A percentile compares a stretch with the other conserved stretches of the same genome.
Conservation (phyloP, 2,329 filamentous ascomycete species). For the Colletotrichum graminicola region DNA sequence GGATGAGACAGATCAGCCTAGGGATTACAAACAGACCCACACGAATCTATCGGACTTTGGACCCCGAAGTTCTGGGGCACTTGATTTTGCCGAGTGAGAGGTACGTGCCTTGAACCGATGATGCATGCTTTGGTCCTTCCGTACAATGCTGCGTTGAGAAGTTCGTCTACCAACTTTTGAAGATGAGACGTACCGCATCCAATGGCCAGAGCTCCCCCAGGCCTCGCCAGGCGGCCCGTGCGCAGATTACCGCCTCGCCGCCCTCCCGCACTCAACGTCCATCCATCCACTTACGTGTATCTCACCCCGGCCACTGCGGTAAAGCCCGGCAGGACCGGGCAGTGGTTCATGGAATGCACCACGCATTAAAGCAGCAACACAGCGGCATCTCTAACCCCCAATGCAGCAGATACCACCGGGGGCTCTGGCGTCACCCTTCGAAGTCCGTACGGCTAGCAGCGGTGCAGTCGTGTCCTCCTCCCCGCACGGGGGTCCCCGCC, state of each 20-base stretch:
- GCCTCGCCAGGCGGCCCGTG: constrained; percentile 15
- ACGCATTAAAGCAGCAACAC: constrained; percentile 42
- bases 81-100: neutral
- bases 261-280: constrained; percentile 3
- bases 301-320: constrained; percentile 10
- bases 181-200: too few species aligned
- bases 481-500: constrained; percentile 30
- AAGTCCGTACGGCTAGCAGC: constrained; percentile 19
- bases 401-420: constrained; percentile 22
- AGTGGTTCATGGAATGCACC: constrained; percentile 11
- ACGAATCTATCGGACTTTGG: neutral
- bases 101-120: neutral
- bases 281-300: constrained; percentile 21
- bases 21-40: neutral
- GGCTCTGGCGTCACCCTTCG: constrained; percentile 25
- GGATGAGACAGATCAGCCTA: too few species aligned
- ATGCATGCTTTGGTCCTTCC: neutral
- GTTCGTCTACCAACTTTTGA: neutral
- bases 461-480: constrained; percentile 22
- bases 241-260: constrained; percentile 33
- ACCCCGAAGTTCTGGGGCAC: neutral
- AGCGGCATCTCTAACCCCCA: constrained; percentile 10
- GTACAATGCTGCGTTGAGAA: neutral
- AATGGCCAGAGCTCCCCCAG: neutral
- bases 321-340: constrained; percentile 5